These are phyloP conservation scores for Mortierella sp. DNA, from an alignment of 371 early-diverging fungal species.

Conservation along the genomic window DNA sequence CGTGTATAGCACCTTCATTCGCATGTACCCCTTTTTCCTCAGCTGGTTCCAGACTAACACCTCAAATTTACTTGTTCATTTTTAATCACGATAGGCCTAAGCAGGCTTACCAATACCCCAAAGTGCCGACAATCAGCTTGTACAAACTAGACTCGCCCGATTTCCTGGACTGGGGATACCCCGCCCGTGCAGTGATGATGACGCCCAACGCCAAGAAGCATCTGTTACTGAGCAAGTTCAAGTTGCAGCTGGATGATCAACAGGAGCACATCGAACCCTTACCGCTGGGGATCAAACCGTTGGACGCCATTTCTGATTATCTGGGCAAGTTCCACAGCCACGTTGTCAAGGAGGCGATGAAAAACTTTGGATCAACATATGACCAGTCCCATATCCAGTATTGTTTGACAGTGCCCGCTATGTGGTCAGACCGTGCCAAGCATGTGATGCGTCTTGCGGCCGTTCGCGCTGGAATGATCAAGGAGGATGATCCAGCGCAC, in stretches of 20 bases:
- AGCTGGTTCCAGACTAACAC: too few species aligned
- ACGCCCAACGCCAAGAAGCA: slow-evolving; percentile 67
- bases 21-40: not conserved
- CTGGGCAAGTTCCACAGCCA: slow-evolving; percentile 60
- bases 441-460: slow-evolving; percentile 66
- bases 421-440: slow-evolving; percentile 67
- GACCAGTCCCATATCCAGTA: slow-evolving; percentile 62
- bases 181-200: slow-evolving; percentile 64
- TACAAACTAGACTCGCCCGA: slow-evolving; percentile 53
- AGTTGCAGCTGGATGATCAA: slow-evolving; percentile 65
- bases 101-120: slow-evolving; percentile 54
- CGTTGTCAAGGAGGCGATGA: slow-evolving; percentile 59
- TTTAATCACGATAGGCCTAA: slow-evolving; percentile 32
- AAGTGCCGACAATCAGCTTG: slow-evolving; percentile 54
- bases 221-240: slow-evolving; percentile 65
- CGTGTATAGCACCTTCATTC: too few species aligned
- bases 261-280: slow-evolving; percentile 58
- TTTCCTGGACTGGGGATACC: slow-evolving; percentile 58
- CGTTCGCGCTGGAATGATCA: slow-evolving; percentile 61
- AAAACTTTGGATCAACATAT: slow-evolving; percentile 64
- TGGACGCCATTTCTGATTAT: slow-evolving; percentile 64
- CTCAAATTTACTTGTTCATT: not conserved
- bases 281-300: slow-evolving; percentile 59
- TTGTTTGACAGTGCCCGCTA: slow-evolving; percentile 66
- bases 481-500: slow-evolving; percentile 58